Evolutionary conservation across 129 eudicot species (phyloP).

Genomic region (Artemisia argyi): DNA sequence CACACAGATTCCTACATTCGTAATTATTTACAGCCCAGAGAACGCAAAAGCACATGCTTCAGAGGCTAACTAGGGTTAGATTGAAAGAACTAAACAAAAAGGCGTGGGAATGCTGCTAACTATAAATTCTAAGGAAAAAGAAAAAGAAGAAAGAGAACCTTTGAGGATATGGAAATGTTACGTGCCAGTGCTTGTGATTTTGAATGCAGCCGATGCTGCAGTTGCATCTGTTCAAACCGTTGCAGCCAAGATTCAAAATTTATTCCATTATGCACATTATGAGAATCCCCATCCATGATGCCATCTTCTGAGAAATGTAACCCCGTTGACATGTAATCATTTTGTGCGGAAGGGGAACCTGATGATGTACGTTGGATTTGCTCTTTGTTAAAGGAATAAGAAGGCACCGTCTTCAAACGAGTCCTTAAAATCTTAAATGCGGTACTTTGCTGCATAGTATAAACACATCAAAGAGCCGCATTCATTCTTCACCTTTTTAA

Average conservation of each 20-base stretch:
- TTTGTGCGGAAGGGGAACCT: conserved; percentile 40
- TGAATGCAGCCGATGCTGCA: conserved; percentile 65
- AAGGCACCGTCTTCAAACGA: conserved; percentile 88
- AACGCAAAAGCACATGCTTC: too few relatives aligned
- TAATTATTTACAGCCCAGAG: too few relatives aligned
- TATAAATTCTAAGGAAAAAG: neutral
- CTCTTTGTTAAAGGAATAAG: conserved; percentile 72
- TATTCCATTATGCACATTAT: conserved; percentile 48
- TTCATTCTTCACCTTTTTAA: neutral
- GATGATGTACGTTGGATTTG: conserved; percentile 40
- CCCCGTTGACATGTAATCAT: conserved; percentile 22
- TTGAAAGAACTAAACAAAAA: neutral
- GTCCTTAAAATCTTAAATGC: conserved; percentile 95
- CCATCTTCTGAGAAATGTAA: conserved; percentile 41
- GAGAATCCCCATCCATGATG: conserved; percentile 39
- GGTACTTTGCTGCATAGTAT: conserved; percentile 75
- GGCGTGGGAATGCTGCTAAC: neutral
- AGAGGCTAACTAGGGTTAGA: too few relatives aligned
- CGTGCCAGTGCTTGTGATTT: conserved; percentile 55
- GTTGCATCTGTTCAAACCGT: conserved; percentile 70
- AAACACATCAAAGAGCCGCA: conserved; percentile 6
- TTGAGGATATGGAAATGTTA: conserved; percentile 43
- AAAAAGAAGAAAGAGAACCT: conserved; percentile 44
- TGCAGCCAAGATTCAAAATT: conserved; percentile 67
- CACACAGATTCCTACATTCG: too few relatives aligned